phyloP scores from a whole-genome alignment of 441 rosid species.

The Flueggea neowawraea region DNA sequence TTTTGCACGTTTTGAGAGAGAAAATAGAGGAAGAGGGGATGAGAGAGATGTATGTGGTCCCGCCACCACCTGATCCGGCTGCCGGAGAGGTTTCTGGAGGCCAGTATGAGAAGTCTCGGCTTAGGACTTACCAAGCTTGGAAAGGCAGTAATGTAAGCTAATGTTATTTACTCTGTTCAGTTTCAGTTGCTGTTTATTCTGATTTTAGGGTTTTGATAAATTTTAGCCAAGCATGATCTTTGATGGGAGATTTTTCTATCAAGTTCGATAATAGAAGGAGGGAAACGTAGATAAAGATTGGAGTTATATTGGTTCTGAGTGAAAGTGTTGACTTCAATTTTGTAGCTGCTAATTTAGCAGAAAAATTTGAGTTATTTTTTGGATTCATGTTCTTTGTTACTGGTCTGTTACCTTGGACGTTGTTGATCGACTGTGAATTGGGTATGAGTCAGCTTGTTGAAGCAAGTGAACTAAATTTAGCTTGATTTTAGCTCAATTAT shows the following conservation, averaged over 20 bases:
- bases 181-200: not conserved
- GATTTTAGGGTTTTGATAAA: too few relatives aligned
- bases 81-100: slow-evolving; percentile 9
- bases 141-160: slow-evolving; percentile 81
- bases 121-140: slow-evolving; percentile 72
- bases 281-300: not conserved
- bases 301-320: not conserved
- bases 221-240: too few relatives aligned
- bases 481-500: not conserved
- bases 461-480: not conserved
- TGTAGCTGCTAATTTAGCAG: not conserved
- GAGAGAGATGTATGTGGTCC: slow-evolving; percentile 46
- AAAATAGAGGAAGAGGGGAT: slow-evolving; percentile 3
- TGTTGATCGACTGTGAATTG: not conserved
- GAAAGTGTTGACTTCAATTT: not conserved
- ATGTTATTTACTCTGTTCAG: slow-evolving; percentile 1
- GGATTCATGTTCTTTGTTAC: not conserved
- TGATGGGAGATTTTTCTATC: not conserved
- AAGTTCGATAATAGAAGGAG: not conserved
- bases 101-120: slow-evolving; percentile 28
- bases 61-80: slow-evolving; percentile 44
- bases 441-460: slow-evolving; percentile 1
- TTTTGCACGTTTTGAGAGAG: not conserved
- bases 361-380: not conserved
- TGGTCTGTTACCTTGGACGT: not conserved